These are phyloP conservation scores for Venturia carpophila DNA, from an alignment of 2,329 filamentous ascomycete genomes.

Conservation along the genomic window DNA sequence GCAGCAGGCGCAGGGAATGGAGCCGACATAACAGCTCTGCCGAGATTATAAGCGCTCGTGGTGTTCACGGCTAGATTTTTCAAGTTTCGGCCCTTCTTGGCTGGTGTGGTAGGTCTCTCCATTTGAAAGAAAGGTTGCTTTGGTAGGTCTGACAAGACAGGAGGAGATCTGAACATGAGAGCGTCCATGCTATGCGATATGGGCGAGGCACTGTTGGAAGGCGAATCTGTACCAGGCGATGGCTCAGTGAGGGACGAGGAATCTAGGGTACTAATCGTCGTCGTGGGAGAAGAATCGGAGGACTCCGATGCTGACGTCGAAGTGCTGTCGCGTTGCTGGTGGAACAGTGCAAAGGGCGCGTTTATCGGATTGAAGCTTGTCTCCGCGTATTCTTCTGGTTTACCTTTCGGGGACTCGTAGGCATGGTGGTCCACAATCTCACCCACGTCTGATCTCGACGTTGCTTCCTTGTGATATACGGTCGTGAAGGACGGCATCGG, in stretches of 20 bases:
- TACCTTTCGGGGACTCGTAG: slow-evolving; percentile 23
- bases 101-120: slow-evolving; percentile 43
- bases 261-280: slow-evolving; percentile 85
- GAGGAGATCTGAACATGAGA: slow-evolving; percentile 32
- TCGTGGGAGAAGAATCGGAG: slow-evolving; percentile 89
- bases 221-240: slow-evolving; percentile 86
- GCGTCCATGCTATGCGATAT: slow-evolving; percentile 57
- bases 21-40: slow-evolving; percentile 41
- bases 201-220: slow-evolving; percentile 63
- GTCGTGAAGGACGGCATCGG: slow-evolving; percentile 68
- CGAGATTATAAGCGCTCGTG: slow-evolving; percentile 38
- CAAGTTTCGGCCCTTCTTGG: slow-evolving; percentile 69
- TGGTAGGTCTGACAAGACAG: slow-evolving; percentile 36
- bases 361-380: slow-evolving; percentile 30
- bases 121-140: slow-evolving; percentile 46
- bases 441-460: slow-evolving; percentile 25
- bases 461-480: slow-evolving; percentile 56
- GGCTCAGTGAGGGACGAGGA: slow-evolving; percentile 84
- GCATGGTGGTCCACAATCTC: slow-evolving; percentile 10
- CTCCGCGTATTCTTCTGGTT: slow-evolving; percentile 27
- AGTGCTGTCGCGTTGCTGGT: slow-evolving; percentile 69
- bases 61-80: slow-evolving; percentile 76
- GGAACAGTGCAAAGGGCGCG: slow-evolving; percentile 38
- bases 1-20: slow-evolving; percentile 45
- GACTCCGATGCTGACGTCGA: slow-evolving; percentile 74